Base-by-base conservation (phyloP, 306 rosid species). In the Quercus wislizeni region DNA sequence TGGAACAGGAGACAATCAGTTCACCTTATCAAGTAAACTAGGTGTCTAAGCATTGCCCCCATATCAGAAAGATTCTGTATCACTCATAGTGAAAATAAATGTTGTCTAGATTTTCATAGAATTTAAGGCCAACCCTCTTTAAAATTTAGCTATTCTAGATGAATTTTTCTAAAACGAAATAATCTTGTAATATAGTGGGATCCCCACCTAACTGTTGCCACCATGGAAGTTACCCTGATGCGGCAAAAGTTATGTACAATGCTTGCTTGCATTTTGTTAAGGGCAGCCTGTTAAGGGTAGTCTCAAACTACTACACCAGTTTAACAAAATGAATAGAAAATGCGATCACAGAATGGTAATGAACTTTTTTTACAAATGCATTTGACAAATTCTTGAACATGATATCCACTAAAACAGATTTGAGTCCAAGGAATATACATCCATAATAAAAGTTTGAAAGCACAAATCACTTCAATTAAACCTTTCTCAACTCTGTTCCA, bases 391-490 rank as follows among this genome's bases (percentile, higher is more conserved):
- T 30, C n/a, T 63, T 63, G 12, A 63, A 28, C 21, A 63, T 3
- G n/a, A 63, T 28, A 15, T 63, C 38, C 69, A 18, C 9, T 2
- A 5, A 28, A 13, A 13, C 41, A 2, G 46, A 28, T 21, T 63
- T 28, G 41, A 63, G 20, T 5, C 38, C 64, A 33, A 52, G 30
- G 71, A 58, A 35, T 76, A 62, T 68, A 70, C 38, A 8, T 14
- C 51, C 2, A 1, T 2, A 8, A n/a, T 10, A 31, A 28, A 11
- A 30, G 2, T 2, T 38, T 17, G 6, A 62, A 64, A 59, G 57
- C 55, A 54, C 71, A 73, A 41, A 55, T 61, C 64, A 58, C 65
- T 75, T 46, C 11, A 78, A 69, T 63, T 54, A 62, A 31, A 51
- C 65, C 68, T 82, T 11, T 30, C 23, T 51, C 78, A 55, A 76